Evolutionary conservation across 257 asterid genomes (phyloP), one percentile per base, ranked within the genome.

Genomic region (Gynochthodes officinalis): DNA sequence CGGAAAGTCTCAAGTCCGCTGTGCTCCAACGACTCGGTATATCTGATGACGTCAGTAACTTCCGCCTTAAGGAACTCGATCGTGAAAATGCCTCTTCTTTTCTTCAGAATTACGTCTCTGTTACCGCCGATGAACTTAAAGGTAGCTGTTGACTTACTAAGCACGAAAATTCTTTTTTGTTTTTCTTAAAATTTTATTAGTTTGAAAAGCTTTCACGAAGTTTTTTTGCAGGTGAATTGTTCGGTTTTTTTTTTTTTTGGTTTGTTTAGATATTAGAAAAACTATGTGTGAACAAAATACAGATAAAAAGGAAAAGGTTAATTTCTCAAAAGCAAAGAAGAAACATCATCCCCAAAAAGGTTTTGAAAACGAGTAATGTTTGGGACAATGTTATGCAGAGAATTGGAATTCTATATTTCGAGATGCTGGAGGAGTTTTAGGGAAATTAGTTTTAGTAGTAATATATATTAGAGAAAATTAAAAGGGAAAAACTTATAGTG

Each of bases 41-140:
- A 8, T 50, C 75, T 46, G 83, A 79, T 50, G 82, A 72, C 57
- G 35, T 50, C 39, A 48, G 62, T 21, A 78, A 39, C 72, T 84
- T 84, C 80, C 70, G 48, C 33, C 15, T 68, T 64, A 78, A 63
- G 69, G 73, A 81, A 80, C 58, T 87, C 64, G 82, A 84, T 69
- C 50, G 52, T 78, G 74, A 82, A 13, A 82, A 74, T 28, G 92
- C 89, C 58, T 61, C 81, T 44, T 46, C 76, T 66, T 63, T 64
- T 72, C 82, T 87, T 35, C 78, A 67, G 50, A 68, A 69, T 73
- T 87, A 75, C 77, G 73, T 87, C 44, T 67, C 81, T 14, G 82
- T 87, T 44, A 67, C 83, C 48, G 84, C 85, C 48, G 84, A 84
- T 78, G 82, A 82, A 70, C 85, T 87, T 58, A 77, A 58, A 79